Base-by-base conservation (phyloP, 148 eudicot species). In the Chenopodium berlandieri region DNA sequence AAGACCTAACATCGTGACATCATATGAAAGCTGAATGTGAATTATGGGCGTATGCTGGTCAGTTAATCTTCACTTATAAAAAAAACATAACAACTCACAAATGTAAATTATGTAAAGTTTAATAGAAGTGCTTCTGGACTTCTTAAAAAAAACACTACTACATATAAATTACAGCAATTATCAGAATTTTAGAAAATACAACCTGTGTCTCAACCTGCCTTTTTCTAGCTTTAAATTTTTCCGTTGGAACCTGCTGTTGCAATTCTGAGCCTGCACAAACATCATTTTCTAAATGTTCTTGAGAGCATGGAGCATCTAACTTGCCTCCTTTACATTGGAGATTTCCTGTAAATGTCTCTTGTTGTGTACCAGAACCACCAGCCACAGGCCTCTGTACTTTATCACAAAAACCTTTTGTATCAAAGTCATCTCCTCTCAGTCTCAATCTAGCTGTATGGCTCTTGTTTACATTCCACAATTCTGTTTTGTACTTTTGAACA, bases 191-290 rank as follows among this genome's bases (percentile, higher is more conserved):
- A 17, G 60, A 78, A 60, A 73, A 23, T 48, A 83, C 89, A 79
- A 94, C 98, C 95, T 94, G 97, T 70, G 89, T 87, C 78, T 89
- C 90, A 54, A 91, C 89, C 80, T 90, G 88, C 84, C 91, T 88
- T 84, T 94, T 94, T 68, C 94, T 88, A 52, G 90, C 90, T 50
- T 84, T 74, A 67, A 86, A 72, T 22, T 83, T 75, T 85, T 90
- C 94, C 64, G 92, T 86, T 79, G 86, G 92, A 84, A 79, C 83
- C 81, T 40, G 79, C 76, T 91, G 86, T 71, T 86, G 90, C 60
- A 82, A 79, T 79, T 84, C 91, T 60, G 90, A 79, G 58, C 87
- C 86, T 62, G 86, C 82, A 65, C 46, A 27, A 46, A 64, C 78
- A 80, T 86, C 88, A 68, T 85, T 88, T 75, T 85, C 82, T 70